A percentile compares a stretch with the other conserved stretches of the same genome.
phyloP scores from a whole-genome alignment of 1,139 yeast genomes.

The Saccharomyces hybrid region DNA sequence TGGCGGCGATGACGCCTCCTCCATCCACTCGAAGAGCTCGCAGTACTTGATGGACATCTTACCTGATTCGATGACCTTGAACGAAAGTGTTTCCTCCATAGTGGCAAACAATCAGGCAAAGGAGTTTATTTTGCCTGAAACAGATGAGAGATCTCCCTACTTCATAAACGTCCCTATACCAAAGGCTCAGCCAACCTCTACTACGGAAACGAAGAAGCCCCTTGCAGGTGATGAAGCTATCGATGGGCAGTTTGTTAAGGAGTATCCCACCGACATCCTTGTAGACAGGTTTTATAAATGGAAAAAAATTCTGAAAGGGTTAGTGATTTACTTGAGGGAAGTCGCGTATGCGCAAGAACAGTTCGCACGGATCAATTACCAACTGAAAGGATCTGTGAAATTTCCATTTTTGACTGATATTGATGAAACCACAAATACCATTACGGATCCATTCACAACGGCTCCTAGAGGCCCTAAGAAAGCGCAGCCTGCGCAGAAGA shows the following conservation, averaged over 20 bases:
- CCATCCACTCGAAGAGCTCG: slow-evolving; percentile 20
- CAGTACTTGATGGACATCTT: slow-evolving; percentile 21
- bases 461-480: slow-evolving; percentile 20
- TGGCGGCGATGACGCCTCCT: slow-evolving; percentile 13
- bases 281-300: slow-evolving; percentile 56
- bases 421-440: slow-evolving; percentile 26
- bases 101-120: slow-evolving; percentile 24
- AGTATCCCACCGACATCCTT: slow-evolving; percentile 35
- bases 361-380: slow-evolving; percentile 55
- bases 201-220: slow-evolving; percentile 2
- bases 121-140: slow-evolving; percentile 29
- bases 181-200: slow-evolving; percentile 8
- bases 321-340: slow-evolving; percentile 55
- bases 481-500: slow-evolving; percentile 16
- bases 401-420: slow-evolving; percentile 43
- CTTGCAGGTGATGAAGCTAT: slow-evolving; percentile 11
- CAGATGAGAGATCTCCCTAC: slow-evolving; percentile 33
- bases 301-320: slow-evolving; percentile 59
- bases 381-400: slow-evolving; percentile 52
- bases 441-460: slow-evolving; percentile 30
- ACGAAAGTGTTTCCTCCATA: slow-evolving; percentile 14
- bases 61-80: slow-evolving; percentile 16
- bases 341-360: slow-evolving; percentile 60
- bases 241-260: slow-evolving; percentile 24
- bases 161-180: slow-evolving; percentile 33